Base-by-base conservation (phyloP, 495 filamentous ascomycete genomes). In the Aspergillus egyptiacus region DNA sequence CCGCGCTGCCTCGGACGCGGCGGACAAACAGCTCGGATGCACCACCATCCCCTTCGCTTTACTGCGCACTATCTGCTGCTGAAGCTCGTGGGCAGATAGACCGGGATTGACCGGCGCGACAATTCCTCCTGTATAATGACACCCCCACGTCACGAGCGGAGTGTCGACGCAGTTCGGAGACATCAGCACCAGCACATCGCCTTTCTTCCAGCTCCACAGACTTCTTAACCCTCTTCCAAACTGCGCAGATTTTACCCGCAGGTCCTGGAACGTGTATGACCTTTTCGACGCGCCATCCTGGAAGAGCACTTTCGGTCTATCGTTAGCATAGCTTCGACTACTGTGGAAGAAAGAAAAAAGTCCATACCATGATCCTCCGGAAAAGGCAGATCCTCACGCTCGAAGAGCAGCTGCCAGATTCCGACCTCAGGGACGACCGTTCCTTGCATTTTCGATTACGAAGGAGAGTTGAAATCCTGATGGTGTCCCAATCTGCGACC, bases 41-140 rank as follows among this genome's bases (percentile, higher is more conserved):
- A 89, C 91, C 1, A 83, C 77, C 11, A 96, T 62, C 3, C 73
- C 87, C 55, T 81, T 85, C 22, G 87, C 84, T 6, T 75, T 71
- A 0, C 82, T 80, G 60, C 90, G 82, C 42, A 79, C 78, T 42
- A 95, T 73, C 59, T 94, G 89, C 60, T 84, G 89, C 7, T 81
- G 76, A 9, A 96, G 75, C 61, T 95, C 89, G 10, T 89, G 78
- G 22, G 71, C 75, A 2, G 81, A 87, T 60, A 94, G 93, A 6
- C 73, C 73, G 15, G 91, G 88, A 62, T 95, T 95, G 4, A 86
- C 85, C 0, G 89, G 84, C n/a, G 81, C 85, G 19, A 86, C 64
- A 33, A 81, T 67, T 5, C 86, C 90, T 32, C 87, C 89, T 0
- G 86, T 81, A 78, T 83, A 93, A 50, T 82, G 78, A 11, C 74